phyloP scores from a whole-genome alignment of 1,284 basidiomycete species.

The Rhodotorula sp. region DNA sequence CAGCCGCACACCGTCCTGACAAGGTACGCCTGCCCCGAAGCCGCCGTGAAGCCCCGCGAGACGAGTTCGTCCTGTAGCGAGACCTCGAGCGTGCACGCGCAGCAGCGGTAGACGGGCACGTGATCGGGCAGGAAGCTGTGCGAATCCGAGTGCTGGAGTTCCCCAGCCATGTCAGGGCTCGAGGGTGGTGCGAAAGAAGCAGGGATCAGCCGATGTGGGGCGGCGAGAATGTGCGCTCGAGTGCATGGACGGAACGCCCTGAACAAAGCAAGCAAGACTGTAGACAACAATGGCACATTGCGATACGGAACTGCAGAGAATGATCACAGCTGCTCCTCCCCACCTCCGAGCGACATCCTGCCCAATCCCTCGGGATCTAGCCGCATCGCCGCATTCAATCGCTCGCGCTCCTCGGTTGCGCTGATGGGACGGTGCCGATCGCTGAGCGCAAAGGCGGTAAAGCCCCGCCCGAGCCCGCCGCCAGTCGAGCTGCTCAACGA shows the following conservation, averaged over 20 bases:
- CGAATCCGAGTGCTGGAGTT: neutral
- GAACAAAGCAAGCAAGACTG: neutral
- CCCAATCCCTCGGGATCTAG: conserved; percentile 12
- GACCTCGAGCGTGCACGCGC: conserved; percentile 24
- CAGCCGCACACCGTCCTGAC: conserved; percentile 17
- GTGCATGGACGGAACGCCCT: no score
- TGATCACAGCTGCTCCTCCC: conserved; percentile 2
- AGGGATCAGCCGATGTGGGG: no score
- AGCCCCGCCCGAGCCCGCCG: conserved; percentile 7
- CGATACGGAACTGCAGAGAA: neutral
- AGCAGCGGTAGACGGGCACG: conserved; percentile 23
- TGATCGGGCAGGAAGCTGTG: conserved; percentile 14
- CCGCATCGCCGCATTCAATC: neutral
- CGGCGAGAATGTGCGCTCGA: no score
- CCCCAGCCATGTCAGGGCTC: neutral
- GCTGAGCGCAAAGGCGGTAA: conserved; percentile 9
- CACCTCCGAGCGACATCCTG: conserved; percentile 14
- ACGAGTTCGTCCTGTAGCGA: conserved; percentile 33
- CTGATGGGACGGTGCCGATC: conserved; percentile 13
- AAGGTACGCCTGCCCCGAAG: conserved; percentile 23
- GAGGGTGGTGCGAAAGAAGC: no score
- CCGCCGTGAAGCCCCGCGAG: conserved; percentile 20
- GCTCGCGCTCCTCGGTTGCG: conserved; percentile 5
- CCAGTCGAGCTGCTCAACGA: conserved; percentile 23
- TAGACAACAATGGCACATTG: neutral